Base-by-base conservation (phyloP, 2,329 filamentous ascomycete species). In the Fusarium chaquense region DNA sequence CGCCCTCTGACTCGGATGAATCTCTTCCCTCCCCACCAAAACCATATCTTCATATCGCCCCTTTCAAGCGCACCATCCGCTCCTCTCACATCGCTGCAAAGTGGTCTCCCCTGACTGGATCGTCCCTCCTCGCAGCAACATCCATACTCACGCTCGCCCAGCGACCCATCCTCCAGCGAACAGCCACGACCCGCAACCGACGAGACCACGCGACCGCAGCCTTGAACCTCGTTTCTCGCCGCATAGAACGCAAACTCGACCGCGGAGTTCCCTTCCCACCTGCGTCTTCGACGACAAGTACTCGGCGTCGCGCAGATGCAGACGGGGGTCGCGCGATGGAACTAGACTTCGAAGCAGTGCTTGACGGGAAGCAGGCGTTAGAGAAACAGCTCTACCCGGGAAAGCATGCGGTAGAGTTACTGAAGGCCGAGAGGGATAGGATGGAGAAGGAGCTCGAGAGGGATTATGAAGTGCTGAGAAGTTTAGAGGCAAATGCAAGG, bases 191-290 rank as follows among this genome's bases (percentile, higher is more conserved):
- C 65, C 79, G 83, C 62, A 77, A 83, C 58, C 81, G 84, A 45
- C 83, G 84, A 61, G 81, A 83, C 18, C 83, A 88, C 59, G 88
- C 89, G 12, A 81, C 87, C 11, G 79, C 84, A 3, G 86, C 86
- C 24, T 81, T 93, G 9, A 81, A 84, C 38, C 82, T 82, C 40
- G 83, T 90, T 28, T 80, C 87, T 10, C 83, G 83, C 41, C 85
- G 84, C 53, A 81, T 93, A 35, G 79, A 85, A 36, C 84, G 82
- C 49, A 90, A 89, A 73, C 79, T 93, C 8, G 78, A 82, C 18
- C 85, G 84, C 35, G 87, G 87, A 13, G 82, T 91, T 53, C 89
- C 89, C n/a, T 92, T 93, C 74, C 91, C 91, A 2, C 88, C 87
- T 0, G 82, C 85, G 4, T 76, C 79, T 1, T 71, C 76, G 50